Evolutionary conservation across 148 eudicot species (phyloP).

Genomic region (Rhododendron molle): DNA sequence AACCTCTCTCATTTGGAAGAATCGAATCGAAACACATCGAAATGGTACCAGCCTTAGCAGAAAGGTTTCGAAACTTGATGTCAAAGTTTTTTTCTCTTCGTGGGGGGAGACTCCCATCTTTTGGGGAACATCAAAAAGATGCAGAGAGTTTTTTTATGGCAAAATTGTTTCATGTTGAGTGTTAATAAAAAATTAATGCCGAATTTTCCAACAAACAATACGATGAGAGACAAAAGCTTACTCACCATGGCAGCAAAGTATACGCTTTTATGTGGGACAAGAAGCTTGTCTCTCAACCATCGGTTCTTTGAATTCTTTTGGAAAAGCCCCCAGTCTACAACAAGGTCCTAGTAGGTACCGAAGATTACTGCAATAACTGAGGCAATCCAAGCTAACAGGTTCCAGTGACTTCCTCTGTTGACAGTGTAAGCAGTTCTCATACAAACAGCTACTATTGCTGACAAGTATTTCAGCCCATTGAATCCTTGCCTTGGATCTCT

Average conservation of each 20-base stretch:
- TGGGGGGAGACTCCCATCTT: no score
- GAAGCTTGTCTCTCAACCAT: slow-evolving; percentile 58
- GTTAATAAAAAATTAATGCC: background rate
- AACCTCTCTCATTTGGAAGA: no score
- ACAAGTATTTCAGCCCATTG: slow-evolving; percentile 69
- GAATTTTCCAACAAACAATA: background rate
- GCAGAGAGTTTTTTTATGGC: background rate
- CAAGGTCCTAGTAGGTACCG: slow-evolving; percentile 76
- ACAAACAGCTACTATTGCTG: slow-evolving; percentile 64
- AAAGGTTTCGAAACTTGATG: background rate
- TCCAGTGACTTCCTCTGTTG: slow-evolving; percentile 41
- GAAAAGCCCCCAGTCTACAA: slow-evolving; percentile 81
- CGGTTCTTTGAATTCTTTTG: slow-evolving; percentile 54
- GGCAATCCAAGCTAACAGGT: slow-evolving; percentile 45
- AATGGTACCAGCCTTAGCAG: background rate
- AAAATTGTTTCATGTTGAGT: background rate
- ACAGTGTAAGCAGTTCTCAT: slow-evolving; percentile 51
- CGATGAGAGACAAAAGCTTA: background rate
- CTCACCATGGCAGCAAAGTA: slow-evolving; percentile 75
- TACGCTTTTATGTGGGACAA: slow-evolving; percentile 51
- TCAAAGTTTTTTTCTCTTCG: no score
- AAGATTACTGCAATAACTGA: slow-evolving; percentile 53
- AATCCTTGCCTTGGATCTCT: slow-evolving; percentile 39
- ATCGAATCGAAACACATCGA: no score
- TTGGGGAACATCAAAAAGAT: background rate